phyloP scores from a whole-genome alignment of 2,329 filamentous ascomycete species.

The Emmonsiellopsis sp. region DNA sequence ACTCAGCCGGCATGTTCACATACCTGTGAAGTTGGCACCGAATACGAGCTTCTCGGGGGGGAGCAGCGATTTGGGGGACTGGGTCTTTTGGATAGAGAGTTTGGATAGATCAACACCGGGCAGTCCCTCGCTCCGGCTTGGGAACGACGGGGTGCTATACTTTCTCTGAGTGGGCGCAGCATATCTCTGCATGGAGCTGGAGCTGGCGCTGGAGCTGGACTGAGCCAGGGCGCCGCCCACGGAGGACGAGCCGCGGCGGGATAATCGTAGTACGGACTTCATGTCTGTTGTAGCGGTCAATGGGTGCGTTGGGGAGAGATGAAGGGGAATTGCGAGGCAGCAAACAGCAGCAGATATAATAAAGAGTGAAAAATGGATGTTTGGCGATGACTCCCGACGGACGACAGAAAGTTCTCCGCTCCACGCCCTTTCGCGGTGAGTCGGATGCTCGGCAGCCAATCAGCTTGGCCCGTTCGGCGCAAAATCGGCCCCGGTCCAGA shows the following conservation, averaged over 20 bases:
- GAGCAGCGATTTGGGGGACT: constrained; percentile 62
- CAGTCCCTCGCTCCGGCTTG: constrained; percentile 32
- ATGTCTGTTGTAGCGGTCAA: background rate
- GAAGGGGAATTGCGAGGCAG: background rate
- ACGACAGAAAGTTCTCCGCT: no score
- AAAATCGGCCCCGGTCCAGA: no score
- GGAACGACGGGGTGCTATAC: constrained; percentile 33
- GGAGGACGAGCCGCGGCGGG: background rate
- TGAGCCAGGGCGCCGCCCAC: background rate
- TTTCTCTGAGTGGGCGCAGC: constrained; percentile 30
- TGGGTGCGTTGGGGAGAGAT: background rate
- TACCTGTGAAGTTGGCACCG: constrained; percentile 83
- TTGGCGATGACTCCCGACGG: no score
- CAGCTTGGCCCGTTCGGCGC: no score
- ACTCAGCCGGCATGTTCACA: constrained; percentile 9
- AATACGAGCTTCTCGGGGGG: constrained; percentile 80
- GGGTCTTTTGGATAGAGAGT: constrained; percentile 65
- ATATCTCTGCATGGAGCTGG: background rate
- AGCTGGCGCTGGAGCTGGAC: background rate
- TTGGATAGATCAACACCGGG: constrained; percentile 67
- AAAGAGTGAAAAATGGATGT: no score
- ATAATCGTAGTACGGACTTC: constrained; percentile 4
- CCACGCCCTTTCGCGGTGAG: no score
- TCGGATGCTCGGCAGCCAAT: no score
- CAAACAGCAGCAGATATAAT: background rate